These are phyloP conservation scores for Raffaelea albimanens DNA, from an alignment of 2,329 filamentous ascomycete genomes.

Conservation along the genomic window DNA sequence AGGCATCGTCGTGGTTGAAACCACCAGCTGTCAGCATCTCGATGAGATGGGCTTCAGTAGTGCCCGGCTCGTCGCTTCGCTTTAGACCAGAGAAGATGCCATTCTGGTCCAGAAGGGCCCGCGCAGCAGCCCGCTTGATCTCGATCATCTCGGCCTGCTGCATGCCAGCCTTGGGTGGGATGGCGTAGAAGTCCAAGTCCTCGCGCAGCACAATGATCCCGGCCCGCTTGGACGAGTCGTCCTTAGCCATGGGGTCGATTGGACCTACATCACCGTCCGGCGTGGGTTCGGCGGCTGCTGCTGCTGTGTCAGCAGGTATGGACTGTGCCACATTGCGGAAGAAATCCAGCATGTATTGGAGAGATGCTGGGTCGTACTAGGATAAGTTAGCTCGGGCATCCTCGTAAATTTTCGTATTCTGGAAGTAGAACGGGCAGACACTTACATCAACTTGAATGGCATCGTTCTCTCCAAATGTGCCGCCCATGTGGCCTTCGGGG, in stretches of 20 bases:
- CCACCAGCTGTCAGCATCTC: constrained; percentile 60
- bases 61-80: constrained; percentile 90
- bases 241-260: constrained; percentile 63
- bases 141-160: constrained; percentile 86
- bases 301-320: constrained; percentile 71
- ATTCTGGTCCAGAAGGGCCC: constrained; percentile 76
- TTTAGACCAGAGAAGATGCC: constrained; percentile 94
- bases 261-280: constrained; percentile 56
- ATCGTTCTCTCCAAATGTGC: constrained; percentile 83
- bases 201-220: constrained; percentile 96
- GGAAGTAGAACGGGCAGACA: constrained; percentile 11
- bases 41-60: constrained; percentile 95
- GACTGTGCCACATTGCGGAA: constrained; percentile 93
- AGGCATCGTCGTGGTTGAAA: constrained; percentile 89
- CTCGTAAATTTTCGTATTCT: neutral
- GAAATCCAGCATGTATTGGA: constrained; percentile 99
- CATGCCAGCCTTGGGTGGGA: constrained; percentile 79
- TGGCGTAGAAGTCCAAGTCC: constrained; percentile 95
- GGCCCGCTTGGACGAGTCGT: constrained; percentile 79
- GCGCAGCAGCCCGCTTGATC: constrained; percentile 85
- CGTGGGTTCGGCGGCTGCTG: constrained; percentile 51
- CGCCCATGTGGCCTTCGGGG: constrained; percentile 91
- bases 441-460: constrained; percentile 90
- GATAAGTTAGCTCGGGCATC: neutral
- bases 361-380: constrained; percentile 90